Evolutionary conservation across 495 filamentous ascomycete genomes (phyloP).

Genomic region (Trichoderma virens): DNA sequence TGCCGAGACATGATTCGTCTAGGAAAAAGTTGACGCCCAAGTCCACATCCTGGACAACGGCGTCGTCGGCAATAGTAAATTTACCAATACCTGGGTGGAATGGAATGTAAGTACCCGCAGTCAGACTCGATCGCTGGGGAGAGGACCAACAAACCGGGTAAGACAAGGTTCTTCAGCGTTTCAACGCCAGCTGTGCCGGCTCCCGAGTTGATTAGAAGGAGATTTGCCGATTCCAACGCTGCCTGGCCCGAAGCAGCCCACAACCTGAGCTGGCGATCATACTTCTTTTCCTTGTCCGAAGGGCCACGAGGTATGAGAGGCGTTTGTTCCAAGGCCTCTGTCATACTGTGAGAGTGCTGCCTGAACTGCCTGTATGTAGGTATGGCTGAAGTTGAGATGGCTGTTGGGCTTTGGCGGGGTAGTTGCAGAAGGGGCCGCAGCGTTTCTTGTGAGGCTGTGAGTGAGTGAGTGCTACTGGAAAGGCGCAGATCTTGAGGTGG

Average conservation of each 20-base stretch:
- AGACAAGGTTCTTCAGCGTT: conserved; percentile 89
- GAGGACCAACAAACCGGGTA: conserved; percentile 51
- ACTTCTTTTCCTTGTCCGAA: conserved; percentile 83
- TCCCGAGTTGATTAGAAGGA: conserved; percentile 80
- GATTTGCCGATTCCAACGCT: conserved; percentile 80
- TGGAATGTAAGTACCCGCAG: neutral
- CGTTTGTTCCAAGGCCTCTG: conserved; percentile 40
- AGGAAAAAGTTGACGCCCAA: conserved; percentile 96
- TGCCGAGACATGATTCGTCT: conserved; percentile 68
- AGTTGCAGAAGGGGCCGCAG: neutral
- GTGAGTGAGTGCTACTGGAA: neutral
- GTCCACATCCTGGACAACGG: conserved; percentile 68
- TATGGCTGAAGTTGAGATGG: neutral
- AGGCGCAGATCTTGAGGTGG: neutral
- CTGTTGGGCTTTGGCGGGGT: neutral
- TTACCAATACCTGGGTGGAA: conserved; percentile 62
- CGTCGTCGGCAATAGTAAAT: conserved; percentile 88
- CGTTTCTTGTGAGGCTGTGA: neutral
- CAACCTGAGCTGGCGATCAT: conserved; percentile 89
- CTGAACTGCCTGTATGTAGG: neutral
- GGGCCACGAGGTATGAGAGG: conserved; percentile 53
- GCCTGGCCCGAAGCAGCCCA: conserved; percentile 92
- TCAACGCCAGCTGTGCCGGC: conserved; percentile 81
- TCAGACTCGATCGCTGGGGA: conserved; percentile 14
- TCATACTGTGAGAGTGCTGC: conserved; percentile 27